Evolutionary conservation across 306 rosid genomes (phyloP).

Genomic region (Cajanus cajan): DNA sequence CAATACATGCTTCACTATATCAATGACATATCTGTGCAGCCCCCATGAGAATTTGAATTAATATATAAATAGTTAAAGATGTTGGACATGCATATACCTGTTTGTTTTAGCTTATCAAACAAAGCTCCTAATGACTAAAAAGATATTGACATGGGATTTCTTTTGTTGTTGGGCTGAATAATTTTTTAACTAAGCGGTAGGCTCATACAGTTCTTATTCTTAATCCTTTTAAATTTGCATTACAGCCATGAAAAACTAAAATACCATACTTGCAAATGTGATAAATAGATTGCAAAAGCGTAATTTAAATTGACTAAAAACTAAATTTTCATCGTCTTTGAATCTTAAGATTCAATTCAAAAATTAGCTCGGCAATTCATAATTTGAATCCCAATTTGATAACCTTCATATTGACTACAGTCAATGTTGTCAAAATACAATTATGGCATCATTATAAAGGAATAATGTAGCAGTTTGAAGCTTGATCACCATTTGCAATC

Average conservation of each 20-base stretch:
- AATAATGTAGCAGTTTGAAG: too few species aligned
- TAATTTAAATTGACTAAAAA: not conserved
- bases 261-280: constrained; percentile 9
- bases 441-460: too few species aligned
- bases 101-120: not conserved
- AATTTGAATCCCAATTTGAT: too few species aligned
- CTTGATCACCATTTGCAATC: too few species aligned
- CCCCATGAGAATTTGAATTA: not conserved
- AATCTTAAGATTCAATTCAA: too few species aligned
- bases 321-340: too few species aligned
- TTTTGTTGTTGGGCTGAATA: not conserved
- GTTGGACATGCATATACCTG: not conserved
- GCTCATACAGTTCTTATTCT: not conserved
- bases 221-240: not conserved
- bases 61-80: not conserved
- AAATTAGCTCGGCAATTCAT: too few species aligned
- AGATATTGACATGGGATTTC: too few species aligned
- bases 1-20: not conserved
- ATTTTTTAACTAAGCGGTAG: not conserved
- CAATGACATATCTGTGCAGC: not conserved
- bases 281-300: not conserved
- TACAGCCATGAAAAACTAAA: not conserved
- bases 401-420: too few species aligned
- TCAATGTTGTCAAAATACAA: too few species aligned
- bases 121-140: not conserved